These are phyloP conservation scores for Leptomonas pyrrhocoris DNA, from an alignment of 208 protist species.

Conservation along the genomic window DNA sequence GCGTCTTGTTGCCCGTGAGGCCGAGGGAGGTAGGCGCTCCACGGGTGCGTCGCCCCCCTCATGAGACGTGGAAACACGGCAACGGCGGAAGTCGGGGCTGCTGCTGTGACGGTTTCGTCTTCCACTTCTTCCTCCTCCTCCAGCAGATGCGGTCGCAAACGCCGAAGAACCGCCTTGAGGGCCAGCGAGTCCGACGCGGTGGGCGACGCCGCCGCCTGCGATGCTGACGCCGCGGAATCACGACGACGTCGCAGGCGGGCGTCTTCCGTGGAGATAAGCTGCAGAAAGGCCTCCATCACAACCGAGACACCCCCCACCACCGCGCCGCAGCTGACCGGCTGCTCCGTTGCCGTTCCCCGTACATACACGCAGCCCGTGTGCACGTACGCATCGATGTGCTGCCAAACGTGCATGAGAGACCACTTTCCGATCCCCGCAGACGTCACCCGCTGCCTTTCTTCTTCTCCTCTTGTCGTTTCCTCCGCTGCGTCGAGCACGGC, in stretches of 20 bases:
- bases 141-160: constrained; percentile 3
- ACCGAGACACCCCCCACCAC: neutral
- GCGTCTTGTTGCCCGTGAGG: neutral
- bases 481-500: neutral
- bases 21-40: constrained; percentile 1
- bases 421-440: neutral
- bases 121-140: neutral
- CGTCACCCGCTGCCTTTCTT: neutral
- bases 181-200: neutral
- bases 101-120: no score
- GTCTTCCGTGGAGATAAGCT: constrained; percentile 21
- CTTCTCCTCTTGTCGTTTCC: neutral
- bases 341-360: neutral
- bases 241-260: constrained; percentile 3
- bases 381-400: constrained; percentile 14
- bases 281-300: constrained; percentile 24
- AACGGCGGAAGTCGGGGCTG: no score
- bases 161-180: neutral
- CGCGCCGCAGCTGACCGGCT: neutral
- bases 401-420: constrained; percentile 18
- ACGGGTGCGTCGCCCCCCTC: neutral
- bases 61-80: no score
- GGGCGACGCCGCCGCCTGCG: neutral
- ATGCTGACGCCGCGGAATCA: neutral
- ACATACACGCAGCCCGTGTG: neutral